Percentiles rank a stretch among this genome's conserved stretches.
phyloP scores from a whole-genome alignment of 768 basidiomycete genomes.

The Sarcodon sp. region DNA sequence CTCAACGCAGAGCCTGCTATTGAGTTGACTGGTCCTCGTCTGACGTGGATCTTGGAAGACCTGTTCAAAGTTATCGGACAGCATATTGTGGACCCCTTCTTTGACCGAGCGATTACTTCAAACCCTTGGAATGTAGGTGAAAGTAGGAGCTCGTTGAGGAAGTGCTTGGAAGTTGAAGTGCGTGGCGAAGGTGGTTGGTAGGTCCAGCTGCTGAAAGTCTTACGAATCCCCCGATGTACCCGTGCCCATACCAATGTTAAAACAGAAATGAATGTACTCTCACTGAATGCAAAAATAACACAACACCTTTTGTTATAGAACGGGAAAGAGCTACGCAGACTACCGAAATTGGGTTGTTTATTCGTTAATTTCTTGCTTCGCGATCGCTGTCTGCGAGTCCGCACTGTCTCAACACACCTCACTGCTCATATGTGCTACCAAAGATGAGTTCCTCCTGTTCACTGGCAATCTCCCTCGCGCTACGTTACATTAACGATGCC shows the following conservation, averaged over 20 bases:
- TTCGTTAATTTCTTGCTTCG: too few relatives aligned
- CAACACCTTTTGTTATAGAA: background rate
- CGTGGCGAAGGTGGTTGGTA: constrained; percentile 20
- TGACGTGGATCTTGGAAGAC: constrained; percentile 72
- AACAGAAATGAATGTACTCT: background rate
- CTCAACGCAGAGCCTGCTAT: constrained; percentile 96
- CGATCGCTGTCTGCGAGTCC: too few relatives aligned
- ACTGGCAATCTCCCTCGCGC: too few relatives aligned
- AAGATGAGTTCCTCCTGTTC: too few relatives aligned
- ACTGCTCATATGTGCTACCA: too few relatives aligned
- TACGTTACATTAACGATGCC: too few relatives aligned
- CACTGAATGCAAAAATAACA: background rate
- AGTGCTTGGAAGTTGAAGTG: constrained; percentile 51
- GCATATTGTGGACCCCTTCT: constrained; percentile 62
- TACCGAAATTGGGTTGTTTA: too few relatives aligned
- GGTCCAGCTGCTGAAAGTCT: background rate
- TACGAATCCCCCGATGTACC: background rate
- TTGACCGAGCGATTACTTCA: constrained; percentile 11
- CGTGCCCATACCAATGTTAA: background rate
- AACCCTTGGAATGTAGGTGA: constrained; percentile 34
- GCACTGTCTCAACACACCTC: too few relatives aligned
- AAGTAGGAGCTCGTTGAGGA: constrained; percentile 38
- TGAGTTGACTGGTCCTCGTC: constrained; percentile 75
- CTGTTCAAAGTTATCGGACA: constrained; percentile 62
- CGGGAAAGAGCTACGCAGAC: too few relatives aligned